A percentile compares a stretch with the other conserved stretches of the same genome.
These are phyloP conservation scores for Trapa bicornis DNA, from an alignment of 345 rosid genomes.

Conservation along the genomic window DNA sequence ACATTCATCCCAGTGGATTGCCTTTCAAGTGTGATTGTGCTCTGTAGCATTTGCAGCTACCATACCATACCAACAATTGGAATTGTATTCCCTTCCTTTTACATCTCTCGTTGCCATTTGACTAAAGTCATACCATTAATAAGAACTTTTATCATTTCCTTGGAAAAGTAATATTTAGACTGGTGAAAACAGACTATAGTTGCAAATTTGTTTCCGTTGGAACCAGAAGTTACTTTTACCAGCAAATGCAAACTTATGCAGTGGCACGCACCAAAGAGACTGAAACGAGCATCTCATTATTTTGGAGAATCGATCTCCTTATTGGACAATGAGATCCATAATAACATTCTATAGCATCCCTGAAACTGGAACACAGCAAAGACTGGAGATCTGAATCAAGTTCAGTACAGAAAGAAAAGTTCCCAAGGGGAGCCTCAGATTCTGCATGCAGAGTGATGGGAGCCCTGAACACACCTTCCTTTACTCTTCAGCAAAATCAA, in stretches of 20 bases:
- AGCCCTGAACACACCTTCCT: neutral
- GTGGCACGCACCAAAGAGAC: too few relatives aligned
- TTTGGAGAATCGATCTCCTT: too few relatives aligned
- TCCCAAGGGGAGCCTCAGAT: neutral
- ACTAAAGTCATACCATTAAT: neutral
- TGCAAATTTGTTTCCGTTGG: too few relatives aligned
- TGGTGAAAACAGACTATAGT: too few relatives aligned
- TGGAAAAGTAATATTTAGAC: too few relatives aligned
- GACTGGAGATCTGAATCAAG: neutral
- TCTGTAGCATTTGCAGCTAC: neutral
- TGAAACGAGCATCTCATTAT: too few relatives aligned
- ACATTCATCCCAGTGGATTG: neutral
- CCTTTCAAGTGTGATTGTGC: neutral
- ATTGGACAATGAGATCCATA: too few relatives aligned
- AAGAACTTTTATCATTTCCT: too few relatives aligned
- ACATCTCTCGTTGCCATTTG: neutral
- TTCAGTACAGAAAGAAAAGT: neutral
- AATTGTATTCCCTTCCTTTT: conserved; percentile 23
- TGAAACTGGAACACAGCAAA: conserved; percentile 7
- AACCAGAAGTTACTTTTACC: too few relatives aligned
- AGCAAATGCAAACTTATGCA: too few relatives aligned
- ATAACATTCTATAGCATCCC: too few relatives aligned
- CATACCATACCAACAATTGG: too few relatives aligned
- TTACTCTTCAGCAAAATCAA: neutral
- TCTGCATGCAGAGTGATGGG: neutral